phyloP scores from a whole-genome alignment of 2,329 filamentous ascomycete genomes.

The Exophiala sideris region DNA sequence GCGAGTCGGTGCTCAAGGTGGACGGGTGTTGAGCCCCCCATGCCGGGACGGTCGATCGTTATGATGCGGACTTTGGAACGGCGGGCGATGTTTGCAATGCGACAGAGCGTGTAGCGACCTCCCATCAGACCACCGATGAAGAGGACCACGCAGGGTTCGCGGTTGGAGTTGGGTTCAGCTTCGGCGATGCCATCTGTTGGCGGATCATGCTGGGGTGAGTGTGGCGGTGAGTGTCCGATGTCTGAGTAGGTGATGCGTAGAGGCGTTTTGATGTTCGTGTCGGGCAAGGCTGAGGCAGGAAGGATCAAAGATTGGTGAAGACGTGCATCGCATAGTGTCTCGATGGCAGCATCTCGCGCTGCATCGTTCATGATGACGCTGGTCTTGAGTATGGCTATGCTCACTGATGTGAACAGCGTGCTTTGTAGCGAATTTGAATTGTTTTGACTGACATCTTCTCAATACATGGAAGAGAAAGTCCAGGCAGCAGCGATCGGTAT shows the following conservation, averaged over 20 bases:
- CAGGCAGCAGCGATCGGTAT: no score
- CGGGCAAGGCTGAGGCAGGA: conserved; percentile 1
- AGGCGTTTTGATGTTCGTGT: background rate
- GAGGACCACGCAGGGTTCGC: conserved; percentile 1
- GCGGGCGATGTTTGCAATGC: background rate
- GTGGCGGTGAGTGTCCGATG: background rate
- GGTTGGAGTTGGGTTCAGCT: background rate
- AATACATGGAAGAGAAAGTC: no score
- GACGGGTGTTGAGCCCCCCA: conserved; percentile 3
- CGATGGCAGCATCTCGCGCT: background rate
- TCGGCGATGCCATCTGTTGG: background rate
- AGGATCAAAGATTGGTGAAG: conserved; percentile 6
- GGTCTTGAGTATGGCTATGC: no score
- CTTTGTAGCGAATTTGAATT: no score
- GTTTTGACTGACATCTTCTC: no score
- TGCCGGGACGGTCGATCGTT: conserved; percentile 2
- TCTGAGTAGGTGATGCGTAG: conserved; percentile 9
- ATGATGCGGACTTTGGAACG: conserved; percentile 5
- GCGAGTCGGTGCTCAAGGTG: conserved; percentile 5
- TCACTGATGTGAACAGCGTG: no score
- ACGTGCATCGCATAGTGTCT: conserved; percentile 2
- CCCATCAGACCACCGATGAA: conserved; percentile 8
- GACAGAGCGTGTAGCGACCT: conserved; percentile 3
- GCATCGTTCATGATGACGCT: background rate
- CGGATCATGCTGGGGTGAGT: background rate